Evolutionary conservation across 2,329 filamentous ascomycete genomes (phyloP), one percentile per base, ranked within the genome.

Genomic region (Lachnum nothofagi): DNA sequence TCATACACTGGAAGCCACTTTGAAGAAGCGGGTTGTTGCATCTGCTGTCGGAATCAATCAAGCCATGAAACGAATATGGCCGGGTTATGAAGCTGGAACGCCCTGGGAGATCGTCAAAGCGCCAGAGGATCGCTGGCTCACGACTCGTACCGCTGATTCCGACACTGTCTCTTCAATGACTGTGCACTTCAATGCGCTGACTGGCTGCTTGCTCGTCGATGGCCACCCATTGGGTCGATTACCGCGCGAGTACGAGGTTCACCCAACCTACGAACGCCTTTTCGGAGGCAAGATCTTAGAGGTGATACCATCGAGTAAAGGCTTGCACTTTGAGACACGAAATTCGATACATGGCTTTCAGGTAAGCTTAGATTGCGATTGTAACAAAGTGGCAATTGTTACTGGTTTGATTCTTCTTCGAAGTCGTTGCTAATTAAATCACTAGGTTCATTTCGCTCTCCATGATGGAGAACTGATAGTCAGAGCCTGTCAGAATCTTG

Each of bases 131-230:
- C 57, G 66, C 29, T 73, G 69, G 70, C 22, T 69, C 1, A 44
- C 52, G 7, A 65, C 56, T 1, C 49, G 34, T 5, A 64, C 61
- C 4, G 44, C 22, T 25, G 22, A 20, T 8, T 7, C 49, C 14
- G 16, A 12, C n/a, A 42, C 42, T 14, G 27, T 34, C 22, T 29
- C 22, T 2, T 24, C 52, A 4, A 53, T 66, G 19, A 5, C 24
- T 3, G 67, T 77, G 3, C 70, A 75, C 22, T 74, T 73, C 53
- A 78, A 79, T 51, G 42, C 79, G 0, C 53, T 83, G 2, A 74
- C 68, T 0, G 78, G 73, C 0, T 66, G 73, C 20, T 62, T 84
- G 0, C 66, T 80, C 0, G 69, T 82, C 0, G 68, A 80, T 48
- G 78, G 78, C 0, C 35, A 64, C 1, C 77, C 75, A 0, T 54